These are phyloP conservation scores for Perilla frutescens DNA, from an alignment of 257 asterid genomes.

Conservation along the genomic window DNA sequence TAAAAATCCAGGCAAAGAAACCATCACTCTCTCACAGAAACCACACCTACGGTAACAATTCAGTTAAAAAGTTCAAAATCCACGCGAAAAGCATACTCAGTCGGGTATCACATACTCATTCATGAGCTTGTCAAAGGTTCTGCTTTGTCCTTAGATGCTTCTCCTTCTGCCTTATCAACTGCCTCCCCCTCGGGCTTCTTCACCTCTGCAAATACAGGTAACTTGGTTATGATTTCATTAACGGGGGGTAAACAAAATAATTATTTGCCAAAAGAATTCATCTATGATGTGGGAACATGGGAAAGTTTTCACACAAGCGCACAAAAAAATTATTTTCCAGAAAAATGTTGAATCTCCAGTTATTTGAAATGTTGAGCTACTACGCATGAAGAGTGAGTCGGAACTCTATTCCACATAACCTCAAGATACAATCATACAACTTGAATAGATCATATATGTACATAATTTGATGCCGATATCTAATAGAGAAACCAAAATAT, in stretches of 20 bases:
- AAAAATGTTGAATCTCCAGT: too few relatives aligned
- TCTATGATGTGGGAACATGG: background rate
- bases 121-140: constrained; percentile 45
- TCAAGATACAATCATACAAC: background rate
- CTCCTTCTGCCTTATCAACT: constrained; percentile 45
- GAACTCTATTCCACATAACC: background rate
- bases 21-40: constrained; percentile 35
- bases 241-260: background rate
- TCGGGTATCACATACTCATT: constrained; percentile 32
- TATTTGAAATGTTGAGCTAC: too few relatives aligned
- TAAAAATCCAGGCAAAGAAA: constrained; percentile 35
- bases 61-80: constrained; percentile 26
- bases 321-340: too few relatives aligned
- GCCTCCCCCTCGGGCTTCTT: constrained; percentile 48
- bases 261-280: background rate
- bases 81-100: constrained; percentile 33
- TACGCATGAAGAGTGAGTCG: too few relatives aligned
- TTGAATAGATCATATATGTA: background rate
- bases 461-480: background rate
- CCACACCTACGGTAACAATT: constrained; percentile 34
- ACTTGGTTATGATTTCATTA: background rate
- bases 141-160: constrained; percentile 48
- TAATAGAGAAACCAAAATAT: background rate
- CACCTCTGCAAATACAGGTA: constrained; percentile 41
- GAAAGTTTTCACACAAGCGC: too few relatives aligned